Conservation (phyloP, 2,329 filamentous ascomycete species). For the Paecilomyces sp. region DNA sequence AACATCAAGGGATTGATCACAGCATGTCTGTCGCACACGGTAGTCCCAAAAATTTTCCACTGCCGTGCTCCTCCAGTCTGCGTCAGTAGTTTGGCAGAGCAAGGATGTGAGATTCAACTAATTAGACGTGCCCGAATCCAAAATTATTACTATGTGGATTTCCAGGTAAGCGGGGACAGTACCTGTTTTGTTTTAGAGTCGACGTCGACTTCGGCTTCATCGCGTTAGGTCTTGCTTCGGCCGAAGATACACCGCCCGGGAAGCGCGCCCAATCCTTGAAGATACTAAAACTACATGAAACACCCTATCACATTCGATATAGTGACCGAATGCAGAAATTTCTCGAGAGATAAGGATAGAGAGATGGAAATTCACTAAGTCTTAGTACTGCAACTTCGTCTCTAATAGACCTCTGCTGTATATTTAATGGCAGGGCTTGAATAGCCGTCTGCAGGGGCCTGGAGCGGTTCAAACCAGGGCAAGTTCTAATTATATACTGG, state of each 20-base stretch:
- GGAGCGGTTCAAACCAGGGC: too few species aligned
- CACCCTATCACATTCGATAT: background rate
- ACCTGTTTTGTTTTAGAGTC: background rate
- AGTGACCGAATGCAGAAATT: background rate
- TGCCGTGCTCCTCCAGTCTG: background rate
- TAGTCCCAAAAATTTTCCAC: background rate
- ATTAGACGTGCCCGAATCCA: background rate
- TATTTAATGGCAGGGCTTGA: too few species aligned
- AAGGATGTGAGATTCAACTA: background rate
- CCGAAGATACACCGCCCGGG: background rate
- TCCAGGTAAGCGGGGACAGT: background rate
- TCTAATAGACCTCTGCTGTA: too few species aligned
- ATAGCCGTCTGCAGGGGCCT: too few species aligned
- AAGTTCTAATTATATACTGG: too few species aligned
- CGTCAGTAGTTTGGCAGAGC: background rate
- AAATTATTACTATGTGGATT: background rate
- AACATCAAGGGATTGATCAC: background rate
- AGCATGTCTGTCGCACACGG: background rate
- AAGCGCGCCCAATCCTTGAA: background rate
- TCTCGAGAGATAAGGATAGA: background rate
- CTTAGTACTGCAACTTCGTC: too few species aligned
- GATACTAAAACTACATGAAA: background rate
- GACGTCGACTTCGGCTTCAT: background rate
- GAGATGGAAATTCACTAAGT: background rate
- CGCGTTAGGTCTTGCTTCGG: background rate